Evolutionary conservation across 1,139 yeast genomes (phyloP), one percentile per base, ranked within the genome.

Genomic region (Hyphopichia burtonii): DNA sequence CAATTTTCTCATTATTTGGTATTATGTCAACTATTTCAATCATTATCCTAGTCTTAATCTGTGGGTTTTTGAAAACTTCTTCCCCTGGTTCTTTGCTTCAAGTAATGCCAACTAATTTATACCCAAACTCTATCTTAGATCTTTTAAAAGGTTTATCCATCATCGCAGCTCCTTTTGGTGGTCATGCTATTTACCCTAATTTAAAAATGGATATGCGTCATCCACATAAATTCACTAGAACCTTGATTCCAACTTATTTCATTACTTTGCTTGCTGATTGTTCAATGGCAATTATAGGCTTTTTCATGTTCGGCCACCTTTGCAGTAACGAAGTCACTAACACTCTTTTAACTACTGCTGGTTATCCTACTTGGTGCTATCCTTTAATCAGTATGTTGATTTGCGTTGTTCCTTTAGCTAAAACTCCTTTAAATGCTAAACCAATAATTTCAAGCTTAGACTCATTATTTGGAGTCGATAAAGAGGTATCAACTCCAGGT

Each of bases 321-420:
- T 88, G 91, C 40, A 76, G 77, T 51, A 94, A 88, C 55, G 97
- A 91, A 61, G 79, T 91, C 49, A 89, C 97, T 5, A 86, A 83
- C 55, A 86, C 83, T 56, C 73, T 91, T 20, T 64, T 91, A 40
- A 58, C 75, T 20, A 83, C 89, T 1, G 63, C 74, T 7, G 95
- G 95, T 0, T 89, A 87, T 54, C 96, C 97, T 0, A 45, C 57
- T 1, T 80, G 82, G 72, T 69, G 86, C 9, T 79, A 82, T 44
- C 78, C 80, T 3, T 54, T 82, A 31, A 74, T 91, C 41, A 85
- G 93, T 41, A 75, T 76, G 0, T 66, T 88, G 38, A 86, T 90
- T 69, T 87, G 96, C 32, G 55, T 90, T 33, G 80, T 91, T 22
- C 97, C 98, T 1, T 63, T 90, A 35, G 90, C 96, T 1, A 91